Evolutionary conservation across 1,284 basidiomycete genomes (phyloP).

Genomic region (Sporisorium sorghi): DNA sequence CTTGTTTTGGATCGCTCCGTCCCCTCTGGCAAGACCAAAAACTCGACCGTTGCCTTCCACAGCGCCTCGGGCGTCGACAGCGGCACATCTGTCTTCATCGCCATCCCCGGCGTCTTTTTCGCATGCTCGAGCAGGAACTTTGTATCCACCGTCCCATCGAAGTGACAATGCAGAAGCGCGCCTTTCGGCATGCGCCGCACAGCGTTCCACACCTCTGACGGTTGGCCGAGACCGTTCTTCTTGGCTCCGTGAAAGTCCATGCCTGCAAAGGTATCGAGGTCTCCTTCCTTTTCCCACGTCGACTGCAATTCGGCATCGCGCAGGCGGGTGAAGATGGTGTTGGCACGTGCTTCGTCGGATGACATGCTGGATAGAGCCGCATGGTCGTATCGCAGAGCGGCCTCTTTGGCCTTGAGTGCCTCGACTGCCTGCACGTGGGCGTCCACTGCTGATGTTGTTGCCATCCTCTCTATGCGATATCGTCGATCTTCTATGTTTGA

Average conservation of each 20-base stretch:
- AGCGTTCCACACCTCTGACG: constrained; percentile 34
- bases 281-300: constrained; percentile 38
- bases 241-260: constrained; percentile 47
- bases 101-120: constrained; percentile 30
- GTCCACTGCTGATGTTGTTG: constrained; percentile 2
- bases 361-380: constrained; percentile 23
- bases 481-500: no score
- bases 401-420: constrained; percentile 34
- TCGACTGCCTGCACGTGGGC: constrained; percentile 21
- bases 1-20: constrained; percentile 18
- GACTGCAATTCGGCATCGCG: constrained; percentile 30
- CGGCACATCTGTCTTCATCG: constrained; percentile 42
- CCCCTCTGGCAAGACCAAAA: constrained; percentile 31
- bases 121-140: constrained; percentile 47
- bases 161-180: constrained; percentile 57
- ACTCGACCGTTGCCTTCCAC: constrained; percentile 44
- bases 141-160: constrained; percentile 60
- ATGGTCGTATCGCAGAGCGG: constrained; percentile 46
- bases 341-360: constrained; percentile 28
- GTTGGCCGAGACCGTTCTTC: constrained; percentile 25
- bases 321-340: constrained; percentile 24
- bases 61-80: constrained; percentile 31
- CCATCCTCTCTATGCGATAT: constrained; percentile 2
- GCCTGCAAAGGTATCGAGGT: constrained; percentile 35
- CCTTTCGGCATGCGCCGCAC: constrained; percentile 56